phyloP scores from a whole-genome alignment of 2,329 filamentous ascomycete species.

The Anthostomella pinea region DNA sequence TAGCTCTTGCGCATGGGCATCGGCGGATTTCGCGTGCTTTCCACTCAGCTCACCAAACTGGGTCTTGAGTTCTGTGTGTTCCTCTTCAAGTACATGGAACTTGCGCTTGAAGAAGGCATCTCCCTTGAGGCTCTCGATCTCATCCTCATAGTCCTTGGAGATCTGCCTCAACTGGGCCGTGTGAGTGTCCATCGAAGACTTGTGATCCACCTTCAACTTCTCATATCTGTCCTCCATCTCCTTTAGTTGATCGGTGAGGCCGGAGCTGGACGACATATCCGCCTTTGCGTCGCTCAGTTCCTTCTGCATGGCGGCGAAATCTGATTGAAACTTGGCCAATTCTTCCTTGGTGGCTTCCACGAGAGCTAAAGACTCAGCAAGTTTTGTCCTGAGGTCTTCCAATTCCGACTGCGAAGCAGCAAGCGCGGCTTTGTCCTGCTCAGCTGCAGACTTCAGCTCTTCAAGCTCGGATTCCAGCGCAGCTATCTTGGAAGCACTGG shows the following conservation, averaged over 20 bases:
- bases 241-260: constrained; percentile 24
- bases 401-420: constrained; percentile 40
- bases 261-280: constrained; percentile 35
- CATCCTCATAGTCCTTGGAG: constrained; percentile 60
- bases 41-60: constrained; percentile 27
- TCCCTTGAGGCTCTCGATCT: constrained; percentile 61
- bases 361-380: constrained; percentile 27
- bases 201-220: constrained; percentile 49
- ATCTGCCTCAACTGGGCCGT: constrained; percentile 56
- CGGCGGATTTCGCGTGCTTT: constrained; percentile 19
- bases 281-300: constrained; percentile 46
- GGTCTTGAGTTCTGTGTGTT: constrained; percentile 47
- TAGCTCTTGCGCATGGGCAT: constrained; percentile 30
- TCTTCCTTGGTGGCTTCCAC: constrained; percentile 40
- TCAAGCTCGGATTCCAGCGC: constrained; percentile 51
- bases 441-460: constrained; percentile 47
- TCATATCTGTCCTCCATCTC: constrained; percentile 35
- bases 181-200: constrained; percentile 45
- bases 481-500: constrained; percentile 44
- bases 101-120: constrained; percentile 64
- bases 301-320: constrained; percentile 46
- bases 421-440: constrained; percentile 48
- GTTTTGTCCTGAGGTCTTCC: constrained; percentile 37
- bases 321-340: constrained; percentile 46
- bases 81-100: constrained; percentile 57